A percentile compares a stretch with the other conserved stretches of the same genome.
phyloP scores from a whole-genome alignment of 2,329 filamentous ascomycete species.

The Dothistroma pini region DNA sequence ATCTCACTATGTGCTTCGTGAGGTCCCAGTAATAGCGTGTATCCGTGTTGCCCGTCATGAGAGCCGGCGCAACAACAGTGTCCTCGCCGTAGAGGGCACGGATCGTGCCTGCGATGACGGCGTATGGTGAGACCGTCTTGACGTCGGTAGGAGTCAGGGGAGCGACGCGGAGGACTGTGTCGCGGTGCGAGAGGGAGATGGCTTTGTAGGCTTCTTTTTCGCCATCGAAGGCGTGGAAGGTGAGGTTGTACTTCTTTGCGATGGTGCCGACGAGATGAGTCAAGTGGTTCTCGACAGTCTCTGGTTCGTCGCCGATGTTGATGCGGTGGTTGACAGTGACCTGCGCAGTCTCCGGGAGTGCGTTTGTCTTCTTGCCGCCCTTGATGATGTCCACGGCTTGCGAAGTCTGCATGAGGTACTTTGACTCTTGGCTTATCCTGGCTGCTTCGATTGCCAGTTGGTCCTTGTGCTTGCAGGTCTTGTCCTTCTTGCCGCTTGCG shows the following conservation, averaged over 20 bases:
- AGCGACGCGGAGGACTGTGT: constrained; percentile 32
- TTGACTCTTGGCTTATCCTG: constrained; percentile 41
- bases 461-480: constrained; percentile 35
- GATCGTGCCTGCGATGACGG: constrained; percentile 42
- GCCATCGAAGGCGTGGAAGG: constrained; percentile 48
- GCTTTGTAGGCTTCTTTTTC: constrained; percentile 34
- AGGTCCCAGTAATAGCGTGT: constrained; percentile 36
- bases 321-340: constrained; percentile 56
- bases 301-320: constrained; percentile 51
- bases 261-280: constrained; percentile 46
- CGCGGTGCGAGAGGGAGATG: constrained; percentile 29
- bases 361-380: constrained; percentile 58
- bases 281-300: constrained; percentile 46
- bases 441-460: constrained; percentile 35
- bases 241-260: constrained; percentile 48
- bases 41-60: constrained; percentile 39
- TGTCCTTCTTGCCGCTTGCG: constrained; percentile 27
- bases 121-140: constrained; percentile 31
- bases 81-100: constrained; percentile 43
- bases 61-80: constrained; percentile 35
- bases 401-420: constrained; percentile 56
- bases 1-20: constrained; percentile 38
- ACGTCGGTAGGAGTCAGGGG: constrained; percentile 37
- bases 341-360: constrained; percentile 53
- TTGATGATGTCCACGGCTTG: constrained; percentile 54